A percentile compares a stretch with the other conserved stretches of the same genome.
Conservation (phyloP, 2,329 filamentous ascomycete genomes). For the Dendrostoma leiphaemia region DNA sequence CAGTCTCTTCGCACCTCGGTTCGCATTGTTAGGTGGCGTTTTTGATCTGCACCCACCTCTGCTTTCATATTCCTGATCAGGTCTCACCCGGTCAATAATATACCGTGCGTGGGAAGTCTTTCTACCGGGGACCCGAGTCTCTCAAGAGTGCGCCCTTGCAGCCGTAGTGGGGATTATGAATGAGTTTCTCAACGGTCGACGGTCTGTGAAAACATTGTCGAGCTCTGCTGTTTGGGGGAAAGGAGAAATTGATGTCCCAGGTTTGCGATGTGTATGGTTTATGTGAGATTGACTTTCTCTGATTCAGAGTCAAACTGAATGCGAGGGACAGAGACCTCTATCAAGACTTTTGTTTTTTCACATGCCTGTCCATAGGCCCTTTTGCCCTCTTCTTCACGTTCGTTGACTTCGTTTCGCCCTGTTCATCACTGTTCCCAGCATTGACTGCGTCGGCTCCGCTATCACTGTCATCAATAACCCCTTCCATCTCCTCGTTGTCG, state of each 20-base stretch:
- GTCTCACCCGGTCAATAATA: neutral
- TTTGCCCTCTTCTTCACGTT: conserved; percentile 23
- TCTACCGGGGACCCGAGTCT: too few species aligned
- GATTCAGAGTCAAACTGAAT: too few species aligned
- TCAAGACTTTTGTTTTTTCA: conserved; percentile 27
- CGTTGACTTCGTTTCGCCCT: conserved; percentile 5
- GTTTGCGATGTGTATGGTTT: too few species aligned
- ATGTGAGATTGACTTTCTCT: too few species aligned
- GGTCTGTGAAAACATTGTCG: too few species aligned
- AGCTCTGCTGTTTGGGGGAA: too few species aligned
- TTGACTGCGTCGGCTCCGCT: conserved; percentile 32
- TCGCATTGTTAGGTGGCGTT: neutral
- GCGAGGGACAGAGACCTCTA: too few species aligned
- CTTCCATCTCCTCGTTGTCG: conserved; percentile 39
- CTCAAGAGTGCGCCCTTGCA: too few species aligned
- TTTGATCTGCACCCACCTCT: neutral
- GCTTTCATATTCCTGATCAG: neutral
- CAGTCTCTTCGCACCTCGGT: neutral
- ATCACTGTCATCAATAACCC: conserved; percentile 30
- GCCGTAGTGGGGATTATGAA: too few species aligned
- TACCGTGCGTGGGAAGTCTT: too few species aligned
- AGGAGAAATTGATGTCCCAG: too few species aligned
- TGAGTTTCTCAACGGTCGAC: too few species aligned
- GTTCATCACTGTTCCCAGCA: conserved; percentile 24
- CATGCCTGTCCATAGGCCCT: conserved; percentile 31